Evolutionary conservation across 257 asterid species (phyloP), one percentile per base, ranked within the genome.

Genomic region (Capsicum pubescens): DNA sequence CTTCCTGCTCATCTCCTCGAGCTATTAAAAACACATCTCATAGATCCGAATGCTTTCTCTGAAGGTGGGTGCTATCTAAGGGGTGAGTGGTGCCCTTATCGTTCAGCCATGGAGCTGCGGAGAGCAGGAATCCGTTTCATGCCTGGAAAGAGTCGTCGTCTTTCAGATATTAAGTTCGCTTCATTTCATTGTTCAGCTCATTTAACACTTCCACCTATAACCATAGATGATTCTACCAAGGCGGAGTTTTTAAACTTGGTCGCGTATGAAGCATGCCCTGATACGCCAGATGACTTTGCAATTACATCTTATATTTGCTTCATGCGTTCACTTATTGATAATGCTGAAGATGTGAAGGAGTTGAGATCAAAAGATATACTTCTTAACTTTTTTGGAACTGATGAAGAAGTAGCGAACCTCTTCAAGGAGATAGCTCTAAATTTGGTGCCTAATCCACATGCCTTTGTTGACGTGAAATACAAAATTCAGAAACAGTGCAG

Each of bases 311-410:
- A 63, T 74, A 4, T 82, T 3, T 63, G 84, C 3, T 67, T 66
- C 42, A 82, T 66, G 84, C 67, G 32, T 50, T 83, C 76, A 9
- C 74, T 83, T 15, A 83, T 74, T 50, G 64, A 83, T 15, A 6
- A 21, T 15, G 12, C 66, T 4, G 64, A 59, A 13, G 86, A 74
- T 50, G 86, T 74, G 17, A 66, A 46, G 10, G 77, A 71, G 60
- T 83, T 83, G 13, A 58, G 56, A 21, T 35, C 50, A 17, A 83
- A 52, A 21, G 52, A 76, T n/a, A 44, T 83, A 39, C 3, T 83
- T 44, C 9, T 42, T 50, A 83, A 72, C 52, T 13, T n/a, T 46
- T 46, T 83, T 19, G 63, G 86, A 19, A 72, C 64, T 42, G 86
- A 83, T 26, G 63, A 83, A n/a, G 8, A 71, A 26, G 81, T 83